phyloP scores from a whole-genome alignment of 306 rosid species.

The Ochetophila trinervis region DNA sequence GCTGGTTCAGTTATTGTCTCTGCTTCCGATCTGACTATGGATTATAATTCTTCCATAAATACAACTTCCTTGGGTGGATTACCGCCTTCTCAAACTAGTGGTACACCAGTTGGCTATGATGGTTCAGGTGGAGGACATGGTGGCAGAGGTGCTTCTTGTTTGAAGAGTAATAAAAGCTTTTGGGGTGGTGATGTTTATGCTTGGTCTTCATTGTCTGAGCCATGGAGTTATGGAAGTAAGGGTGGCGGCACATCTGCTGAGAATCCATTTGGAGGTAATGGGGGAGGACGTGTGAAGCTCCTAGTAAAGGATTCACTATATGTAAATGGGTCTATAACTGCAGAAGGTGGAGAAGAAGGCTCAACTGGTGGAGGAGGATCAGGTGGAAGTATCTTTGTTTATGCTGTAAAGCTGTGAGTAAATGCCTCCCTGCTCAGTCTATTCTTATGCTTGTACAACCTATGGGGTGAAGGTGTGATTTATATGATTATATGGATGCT shows the following conservation, averaged over 20 bases:
- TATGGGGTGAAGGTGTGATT: slow-evolving; percentile 5
- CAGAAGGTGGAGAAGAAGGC: slow-evolving; percentile 91
- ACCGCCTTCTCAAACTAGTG: slow-evolving; percentile 98
- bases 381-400: slow-evolving; percentile 82
- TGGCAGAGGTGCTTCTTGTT: slow-evolving; percentile 97
- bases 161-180: slow-evolving; percentile 53
- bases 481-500: slow-evolving; percentile 4
- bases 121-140: slow-evolving; percentile 99
- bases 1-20: slow-evolving; percentile 85
- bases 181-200: slow-evolving; percentile 99
- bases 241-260: slow-evolving; percentile 70
- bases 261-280: slow-evolving; percentile 72
- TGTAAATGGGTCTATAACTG: slow-evolving; percentile 72
- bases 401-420: slow-evolving; percentile 90
- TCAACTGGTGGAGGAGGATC: slow-evolving; percentile 91
- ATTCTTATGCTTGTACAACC: slow-evolving; percentile 19
- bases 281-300: slow-evolving; percentile 89
- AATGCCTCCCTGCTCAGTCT: slow-evolving; percentile 18
- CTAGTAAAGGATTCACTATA: slow-evolving; percentile 61
- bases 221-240: slow-evolving; percentile 96
- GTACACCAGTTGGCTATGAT: slow-evolving; percentile 81
- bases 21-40: slow-evolving; percentile 77
- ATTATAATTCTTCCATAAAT: slow-evolving; percentile 54
- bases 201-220: slow-evolving; percentile 81
- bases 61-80: slow-evolving; percentile 84